Base-by-base conservation (phyloP, 2,329 filamentous ascomycete species). In the Tolypocladium cylindrosporum region DNA sequence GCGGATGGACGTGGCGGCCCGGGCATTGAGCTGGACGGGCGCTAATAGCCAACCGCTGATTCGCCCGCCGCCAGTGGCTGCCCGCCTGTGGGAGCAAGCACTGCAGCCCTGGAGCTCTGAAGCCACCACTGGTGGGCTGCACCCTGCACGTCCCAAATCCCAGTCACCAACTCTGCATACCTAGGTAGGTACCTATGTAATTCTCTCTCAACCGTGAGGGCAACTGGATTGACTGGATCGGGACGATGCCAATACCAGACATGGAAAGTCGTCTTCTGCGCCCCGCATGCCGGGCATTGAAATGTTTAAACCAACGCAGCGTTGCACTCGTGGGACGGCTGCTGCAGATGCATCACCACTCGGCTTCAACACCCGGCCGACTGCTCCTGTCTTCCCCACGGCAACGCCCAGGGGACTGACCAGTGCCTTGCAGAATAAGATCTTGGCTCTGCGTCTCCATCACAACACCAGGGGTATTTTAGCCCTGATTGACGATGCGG, bases 11-110 rank as follows among this genome's bases (percentile, higher is more conserved):
- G 50, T 54, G 39, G 50, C 36, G 36, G 58, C 55, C 42, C 43
- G 45, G 55, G 45, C 54, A 37, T 54, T 55, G 27, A 55, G 58
- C 57, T 43, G 55, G 54, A 57, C 58, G 59, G 63, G 64, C 64
- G 63, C 59, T 58, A 65, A 63, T 40, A 37, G 37, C 6, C 16
- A 40, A 34, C 55, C 41, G 48, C 42, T 65, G 61, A 66, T 66
- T 66, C 59, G 64, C 54, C 36, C n/a, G 8, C 7, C 14, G 16
- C 43, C 36, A 11, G n/a, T 37, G 31, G 31, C 36, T 37, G 34
- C 34, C 51, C 31, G 31, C 39, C 9, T 21, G 41, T 39, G n/a
- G 41, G 9, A 21, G 41, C 41, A 21, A 14, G 43, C 24, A 3
- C 48, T 4, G 6, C 2, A 3, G 14, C 6, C 24, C 27, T n/a